Percentiles rank a stretch among this genome's conserved stretches.
Conservation (phyloP, 345 rosid genomes). For the Mercurialis annua region DNA sequence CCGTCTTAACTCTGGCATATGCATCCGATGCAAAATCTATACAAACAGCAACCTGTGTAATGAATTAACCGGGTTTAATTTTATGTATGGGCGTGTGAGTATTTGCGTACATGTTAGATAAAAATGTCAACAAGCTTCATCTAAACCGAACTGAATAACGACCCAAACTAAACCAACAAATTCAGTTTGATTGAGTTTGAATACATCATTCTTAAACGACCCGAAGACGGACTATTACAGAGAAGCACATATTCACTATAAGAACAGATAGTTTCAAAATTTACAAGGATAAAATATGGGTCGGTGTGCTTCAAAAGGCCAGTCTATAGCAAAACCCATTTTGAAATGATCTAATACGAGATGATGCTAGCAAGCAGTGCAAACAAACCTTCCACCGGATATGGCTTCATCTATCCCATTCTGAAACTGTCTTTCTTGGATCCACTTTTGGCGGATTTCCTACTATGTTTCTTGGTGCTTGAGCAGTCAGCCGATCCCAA, state of each 20-base stretch:
- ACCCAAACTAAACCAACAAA: too few species aligned
- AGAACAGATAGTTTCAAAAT: background rate
- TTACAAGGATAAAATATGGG: background rate
- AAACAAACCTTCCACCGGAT: background rate
- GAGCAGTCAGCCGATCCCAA: slow-evolving; percentile 61
- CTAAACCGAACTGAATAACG: background rate
- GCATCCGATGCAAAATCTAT: too few species aligned
- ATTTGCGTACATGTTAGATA: background rate
- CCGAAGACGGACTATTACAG: too few species aligned
- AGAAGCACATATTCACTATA: too few species aligned
- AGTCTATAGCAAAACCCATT: background rate
- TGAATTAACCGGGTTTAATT: too few species aligned
- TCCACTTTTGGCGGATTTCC: slow-evolving; percentile 39
- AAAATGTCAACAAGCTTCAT: background rate
- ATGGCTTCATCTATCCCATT: slow-evolving; percentile 61
- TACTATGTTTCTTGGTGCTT: slow-evolving; percentile 5
- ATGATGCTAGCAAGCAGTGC: background rate
- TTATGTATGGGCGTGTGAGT: too few species aligned
- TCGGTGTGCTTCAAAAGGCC: background rate
- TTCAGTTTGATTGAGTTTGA: too few species aligned
- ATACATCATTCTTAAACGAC: too few species aligned
- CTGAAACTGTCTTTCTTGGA: slow-evolving; percentile 37
- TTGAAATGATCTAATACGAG: background rate
- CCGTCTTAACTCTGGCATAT: too few species aligned
- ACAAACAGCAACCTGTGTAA: too few species aligned